phyloP scores from a whole-genome alignment of 2,329 filamentous ascomycete genomes.

The Lachnum nothofagi region DNA sequence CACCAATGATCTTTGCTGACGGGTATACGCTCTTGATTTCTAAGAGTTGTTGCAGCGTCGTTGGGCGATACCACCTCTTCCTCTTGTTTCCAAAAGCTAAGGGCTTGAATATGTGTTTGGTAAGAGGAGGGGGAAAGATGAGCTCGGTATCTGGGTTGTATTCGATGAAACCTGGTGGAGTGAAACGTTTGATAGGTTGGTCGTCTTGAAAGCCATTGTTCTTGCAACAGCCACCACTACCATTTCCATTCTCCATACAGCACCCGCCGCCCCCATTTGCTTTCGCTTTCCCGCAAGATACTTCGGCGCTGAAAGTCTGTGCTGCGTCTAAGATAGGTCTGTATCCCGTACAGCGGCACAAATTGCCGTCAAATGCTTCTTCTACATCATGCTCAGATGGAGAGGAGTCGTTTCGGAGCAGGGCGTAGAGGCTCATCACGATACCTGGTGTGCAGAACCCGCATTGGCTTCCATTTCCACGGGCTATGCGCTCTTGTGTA shows the following conservation, averaged over 20 bases:
- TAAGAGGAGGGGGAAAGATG: constrained; percentile 84
- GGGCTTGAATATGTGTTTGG: constrained; percentile 75
- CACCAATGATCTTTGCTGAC: constrained; percentile 87
- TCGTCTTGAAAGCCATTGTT: constrained; percentile 46
- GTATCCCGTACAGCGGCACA: constrained; percentile 93
- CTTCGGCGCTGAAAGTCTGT: constrained; percentile 67
- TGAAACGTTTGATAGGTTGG: constrained; percentile 63
- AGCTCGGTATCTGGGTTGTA: constrained; percentile 91
- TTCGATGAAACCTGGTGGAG: constrained; percentile 84
- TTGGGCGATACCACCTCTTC: constrained; percentile 89
- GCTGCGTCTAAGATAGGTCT: constrained; percentile 90
- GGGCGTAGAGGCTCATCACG: constrained; percentile 93
- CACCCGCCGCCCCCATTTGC: constrained; percentile 54
- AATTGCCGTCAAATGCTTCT: constrained; percentile 93
- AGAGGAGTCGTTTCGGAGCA: constrained; percentile 75
- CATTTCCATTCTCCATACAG: constrained; percentile 60
- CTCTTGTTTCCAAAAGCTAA: constrained; percentile 89
- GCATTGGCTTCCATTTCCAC: constrained; percentile 87
- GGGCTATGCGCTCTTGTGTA: constrained; percentile 83
- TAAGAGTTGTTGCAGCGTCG: constrained; percentile 78
- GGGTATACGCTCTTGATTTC: constrained; percentile 86
- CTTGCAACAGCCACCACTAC: constrained; percentile 64
- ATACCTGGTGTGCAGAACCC: constrained; percentile 95
- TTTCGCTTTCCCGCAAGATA: constrained; percentile 46
- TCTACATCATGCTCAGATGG: constrained; percentile 81